These are phyloP conservation scores for Acacia pycnantha DNA, from an alignment of 331 rosid genomes.

Conservation along the genomic window DNA sequence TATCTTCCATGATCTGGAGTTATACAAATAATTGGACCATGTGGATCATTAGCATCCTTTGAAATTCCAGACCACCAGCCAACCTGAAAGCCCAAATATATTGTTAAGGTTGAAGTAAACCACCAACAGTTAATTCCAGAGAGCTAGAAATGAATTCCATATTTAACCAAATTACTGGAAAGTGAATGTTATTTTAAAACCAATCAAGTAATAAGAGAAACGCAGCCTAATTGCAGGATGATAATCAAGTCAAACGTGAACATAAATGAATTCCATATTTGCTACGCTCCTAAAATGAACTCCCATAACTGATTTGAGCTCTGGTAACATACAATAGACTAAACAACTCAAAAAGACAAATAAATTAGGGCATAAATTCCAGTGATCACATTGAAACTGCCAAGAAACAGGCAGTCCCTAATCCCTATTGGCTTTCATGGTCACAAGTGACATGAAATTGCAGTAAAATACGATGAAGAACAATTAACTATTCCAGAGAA, in stretches of 20 bases:
- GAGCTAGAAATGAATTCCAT: not conserved
- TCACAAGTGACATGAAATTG: not conserved
- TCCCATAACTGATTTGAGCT: too few species aligned
- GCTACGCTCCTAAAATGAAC: not conserved
- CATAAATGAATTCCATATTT: constrained; percentile 9
- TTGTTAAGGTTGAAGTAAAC: not conserved
- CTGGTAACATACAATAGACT: too few species aligned
- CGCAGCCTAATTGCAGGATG: not conserved
- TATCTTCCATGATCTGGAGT: constrained; percentile 99
- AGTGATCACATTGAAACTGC: not conserved
- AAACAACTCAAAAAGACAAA: not conserved
- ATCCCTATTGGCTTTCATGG: not conserved
- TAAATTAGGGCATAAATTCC: not conserved
- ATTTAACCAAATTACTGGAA: not conserved
- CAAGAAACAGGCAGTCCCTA: not conserved
- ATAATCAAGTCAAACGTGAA: constrained; percentile 7
- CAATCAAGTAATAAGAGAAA: constrained; percentile 2
- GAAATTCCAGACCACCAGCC: constrained; percentile 24
- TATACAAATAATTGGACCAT: constrained; percentile 45
- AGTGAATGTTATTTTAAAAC: not conserved
- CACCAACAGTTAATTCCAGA: not conserved
- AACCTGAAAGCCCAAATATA: constrained; percentile 51
- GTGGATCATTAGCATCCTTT: too few species aligned
- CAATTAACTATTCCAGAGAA: not conserved
- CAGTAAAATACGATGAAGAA: not conserved